Conservation (phyloP, 345 rosid genomes). For the Alliaria petiolata region DNA sequence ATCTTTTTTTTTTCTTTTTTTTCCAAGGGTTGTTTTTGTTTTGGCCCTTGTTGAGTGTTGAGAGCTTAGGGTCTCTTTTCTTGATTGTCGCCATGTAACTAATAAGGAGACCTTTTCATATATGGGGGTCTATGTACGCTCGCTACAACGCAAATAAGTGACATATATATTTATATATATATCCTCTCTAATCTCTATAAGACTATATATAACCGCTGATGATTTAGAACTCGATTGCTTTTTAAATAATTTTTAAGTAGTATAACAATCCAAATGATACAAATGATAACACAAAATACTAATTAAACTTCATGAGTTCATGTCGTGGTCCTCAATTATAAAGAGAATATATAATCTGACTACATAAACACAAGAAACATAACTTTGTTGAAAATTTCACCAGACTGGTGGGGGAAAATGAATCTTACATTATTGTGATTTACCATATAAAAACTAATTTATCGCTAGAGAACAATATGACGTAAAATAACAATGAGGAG, state of each 20-base stretch:
- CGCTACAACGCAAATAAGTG: slow-evolving; percentile 15
- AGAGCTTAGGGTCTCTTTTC: slow-evolving; percentile 9
- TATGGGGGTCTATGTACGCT: slow-evolving; percentile 8
- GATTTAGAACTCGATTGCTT: no score
- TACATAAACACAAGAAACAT: background rate
- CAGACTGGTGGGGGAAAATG: background rate
- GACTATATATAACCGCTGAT: background rate
- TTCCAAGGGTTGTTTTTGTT: slow-evolving; percentile 29
- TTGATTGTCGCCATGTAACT: slow-evolving; percentile 13
- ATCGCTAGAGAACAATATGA: background rate
- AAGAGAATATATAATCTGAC: background rate
- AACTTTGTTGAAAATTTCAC: background rate
- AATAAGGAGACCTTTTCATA: slow-evolving; percentile 17
- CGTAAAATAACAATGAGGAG: slow-evolving; percentile 15
- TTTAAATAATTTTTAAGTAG: background rate
- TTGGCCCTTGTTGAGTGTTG: slow-evolving; percentile 32
- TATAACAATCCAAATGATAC: background rate
- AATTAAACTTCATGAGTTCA: background rate
- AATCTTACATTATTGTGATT: background rate
- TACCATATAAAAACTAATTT: background rate
- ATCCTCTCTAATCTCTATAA: no score
- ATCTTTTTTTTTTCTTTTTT: background rate
- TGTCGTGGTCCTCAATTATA: no score
- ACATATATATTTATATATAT: background rate
- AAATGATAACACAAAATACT: background rate